Conservation (phyloP, 768 basidiomycete species). For the Leccinum longicurvipes region DNA sequence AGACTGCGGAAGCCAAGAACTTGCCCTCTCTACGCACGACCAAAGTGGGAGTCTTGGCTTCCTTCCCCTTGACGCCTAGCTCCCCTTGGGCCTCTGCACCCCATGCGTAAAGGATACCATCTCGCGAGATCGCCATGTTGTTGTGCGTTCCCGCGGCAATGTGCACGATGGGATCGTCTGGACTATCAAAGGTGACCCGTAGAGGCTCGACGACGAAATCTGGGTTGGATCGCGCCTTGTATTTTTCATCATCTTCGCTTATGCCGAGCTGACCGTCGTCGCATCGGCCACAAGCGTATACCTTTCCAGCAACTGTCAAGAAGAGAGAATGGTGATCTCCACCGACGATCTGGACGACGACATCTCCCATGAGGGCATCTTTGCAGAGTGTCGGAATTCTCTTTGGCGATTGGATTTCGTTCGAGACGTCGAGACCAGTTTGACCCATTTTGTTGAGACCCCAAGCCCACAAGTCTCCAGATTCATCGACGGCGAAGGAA, state of each 20-base stretch:
- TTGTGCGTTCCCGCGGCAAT: conserved; percentile 71
- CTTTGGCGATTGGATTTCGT: conserved; percentile 58
- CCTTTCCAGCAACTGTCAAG: conserved; percentile 75
- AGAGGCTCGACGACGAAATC: conserved; percentile 68
- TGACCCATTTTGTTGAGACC: conserved; percentile 93
- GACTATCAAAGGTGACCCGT: conserved; percentile 60
- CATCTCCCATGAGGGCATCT: conserved; percentile 54
- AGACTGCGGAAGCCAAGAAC: conserved; percentile 47
- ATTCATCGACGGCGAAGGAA: conserved; percentile 86
- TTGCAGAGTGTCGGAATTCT: conserved; percentile 64
- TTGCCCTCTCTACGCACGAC: conserved; percentile 72
- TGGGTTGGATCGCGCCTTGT: conserved; percentile 48
- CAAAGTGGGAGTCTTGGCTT: conserved; percentile 59
- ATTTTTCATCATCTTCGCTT: conserved; percentile 61
- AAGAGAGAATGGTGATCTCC: conserved; percentile 92
- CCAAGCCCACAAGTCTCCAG: conserved; percentile 89
- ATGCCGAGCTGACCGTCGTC: conserved; percentile 85
- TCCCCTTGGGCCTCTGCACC: conserved; percentile 78
- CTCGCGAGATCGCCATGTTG: conserved; percentile 65
- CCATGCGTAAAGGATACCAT: conserved; percentile 72
- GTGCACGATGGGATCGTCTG: conserved; percentile 59
- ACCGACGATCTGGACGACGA: conserved; percentile 69
- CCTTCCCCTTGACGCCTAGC: conserved; percentile 60
- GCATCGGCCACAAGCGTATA: conserved; percentile 83
- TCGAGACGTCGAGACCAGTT: conserved; percentile 55